phyloP scores from a whole-genome alignment of 257 asterid genomes.

The Sherardia arvensis region DNA sequence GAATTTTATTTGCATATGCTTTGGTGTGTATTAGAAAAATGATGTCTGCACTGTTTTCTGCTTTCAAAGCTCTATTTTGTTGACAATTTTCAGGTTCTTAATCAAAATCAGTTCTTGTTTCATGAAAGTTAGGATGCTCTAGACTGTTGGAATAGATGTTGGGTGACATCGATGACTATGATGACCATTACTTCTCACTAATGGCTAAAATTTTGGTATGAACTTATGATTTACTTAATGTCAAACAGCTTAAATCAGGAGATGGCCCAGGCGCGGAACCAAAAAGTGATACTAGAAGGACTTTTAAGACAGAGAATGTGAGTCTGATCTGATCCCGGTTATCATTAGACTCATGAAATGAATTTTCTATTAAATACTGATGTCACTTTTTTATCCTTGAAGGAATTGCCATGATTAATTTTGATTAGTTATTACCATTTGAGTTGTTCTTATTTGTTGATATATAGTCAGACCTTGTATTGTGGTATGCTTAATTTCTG shows the following conservation, averaged over 20 bases:
- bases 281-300: slow-evolving; percentile 34
- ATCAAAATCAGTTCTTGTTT: too few species aligned
- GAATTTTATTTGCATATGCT: too few species aligned
- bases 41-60: too few species aligned
- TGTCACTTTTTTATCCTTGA: too few species aligned
- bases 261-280: slow-evolving; percentile 24
- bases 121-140: too few species aligned
- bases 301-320: slow-evolving; percentile 54
- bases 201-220: not conserved
- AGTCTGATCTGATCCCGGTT: slow-evolving; percentile 23
- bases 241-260: slow-evolving; percentile 45
- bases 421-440: not conserved
- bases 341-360: too few species aligned
- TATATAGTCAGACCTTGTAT: not conserved
- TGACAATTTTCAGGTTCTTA: too few species aligned
- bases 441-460: not conserved
- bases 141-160: not conserved
- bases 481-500: not conserved
- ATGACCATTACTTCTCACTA: not conserved
- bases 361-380: too few species aligned
- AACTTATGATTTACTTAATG: slow-evolving; percentile 18
- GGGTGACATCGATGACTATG: not conserved
- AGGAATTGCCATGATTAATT: not conserved
- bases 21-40: too few species aligned
- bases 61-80: too few species aligned